Percentiles rank a stretch among this genome's conserved stretches.
Evolutionary conservation across 176 grass and related monocot genomes (phyloP).

Genomic region (Chrysopogon serrulatus): DNA sequence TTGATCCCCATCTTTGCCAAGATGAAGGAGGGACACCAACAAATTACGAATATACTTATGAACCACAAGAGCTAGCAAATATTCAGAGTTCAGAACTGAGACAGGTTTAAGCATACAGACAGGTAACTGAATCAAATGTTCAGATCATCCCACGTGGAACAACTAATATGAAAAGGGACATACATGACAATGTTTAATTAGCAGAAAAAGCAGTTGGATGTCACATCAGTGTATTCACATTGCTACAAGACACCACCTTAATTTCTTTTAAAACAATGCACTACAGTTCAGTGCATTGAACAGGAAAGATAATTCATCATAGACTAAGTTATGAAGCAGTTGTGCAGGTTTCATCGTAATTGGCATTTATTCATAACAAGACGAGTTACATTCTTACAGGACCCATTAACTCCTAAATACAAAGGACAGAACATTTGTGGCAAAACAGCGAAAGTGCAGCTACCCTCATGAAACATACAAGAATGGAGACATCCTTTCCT

Average conservation of each 20-base stretch:
- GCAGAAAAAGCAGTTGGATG: conserved; percentile 44
- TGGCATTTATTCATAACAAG: neutral
- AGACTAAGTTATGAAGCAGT: neutral
- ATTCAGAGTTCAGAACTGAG: neutral
- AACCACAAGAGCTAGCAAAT: neutral
- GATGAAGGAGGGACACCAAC: neutral
- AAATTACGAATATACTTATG: neutral
- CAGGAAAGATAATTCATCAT: neutral
- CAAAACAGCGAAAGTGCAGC: conserved; percentile 23
- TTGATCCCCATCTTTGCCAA: neutral
- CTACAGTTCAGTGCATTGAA: conserved; percentile 3
- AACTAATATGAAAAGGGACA: neutral
- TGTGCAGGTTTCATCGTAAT: neutral
- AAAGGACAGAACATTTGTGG: neutral
- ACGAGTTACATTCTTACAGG: neutral
- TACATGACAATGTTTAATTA: conserved; percentile 18
- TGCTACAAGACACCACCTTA: neutral
- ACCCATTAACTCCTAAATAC: neutral
- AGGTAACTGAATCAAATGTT: neutral
- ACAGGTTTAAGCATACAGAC: neutral
- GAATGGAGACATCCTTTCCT: neutral
- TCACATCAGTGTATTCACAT: conserved; percentile 23
- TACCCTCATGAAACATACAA: conserved; percentile 27
- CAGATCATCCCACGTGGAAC: neutral
- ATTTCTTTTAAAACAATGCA: neutral